Conservation (phyloP, 1,284 basidiomycete genomes). For the Meira miltonrushii region DNA sequence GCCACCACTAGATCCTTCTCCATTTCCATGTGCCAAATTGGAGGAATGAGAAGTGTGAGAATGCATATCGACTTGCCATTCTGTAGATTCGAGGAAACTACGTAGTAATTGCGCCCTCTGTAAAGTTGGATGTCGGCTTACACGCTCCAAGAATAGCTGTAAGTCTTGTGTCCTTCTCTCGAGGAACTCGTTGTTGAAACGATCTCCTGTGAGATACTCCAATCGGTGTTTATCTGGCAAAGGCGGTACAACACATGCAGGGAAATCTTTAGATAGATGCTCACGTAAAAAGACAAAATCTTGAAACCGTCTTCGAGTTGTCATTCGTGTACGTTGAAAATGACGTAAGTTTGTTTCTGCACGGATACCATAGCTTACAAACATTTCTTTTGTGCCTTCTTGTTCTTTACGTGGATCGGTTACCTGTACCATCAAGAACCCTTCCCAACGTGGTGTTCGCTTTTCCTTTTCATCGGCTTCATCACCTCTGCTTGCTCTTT, state of each 20-base stretch:
- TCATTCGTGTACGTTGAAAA: slow-evolving; percentile 62
- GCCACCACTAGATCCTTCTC: slow-evolving; percentile 15
- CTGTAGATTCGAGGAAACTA: slow-evolving; percentile 88
- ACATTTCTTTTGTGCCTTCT: slow-evolving; percentile 81
- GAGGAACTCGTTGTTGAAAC: slow-evolving; percentile 94
- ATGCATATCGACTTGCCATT: slow-evolving; percentile 63
- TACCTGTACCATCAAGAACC: slow-evolving; percentile 62
- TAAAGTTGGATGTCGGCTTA: slow-evolving; percentile 88
- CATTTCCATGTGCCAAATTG: slow-evolving; percentile 14
- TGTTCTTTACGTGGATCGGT: slow-evolving; percentile 91
- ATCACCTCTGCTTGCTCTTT: slow-evolving; percentile 4
- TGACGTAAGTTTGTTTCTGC: slow-evolving; percentile 79
- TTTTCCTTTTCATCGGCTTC: slow-evolving; percentile 8
- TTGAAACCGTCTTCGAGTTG: slow-evolving; percentile 80
- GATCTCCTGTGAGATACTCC: slow-evolving; percentile 84
- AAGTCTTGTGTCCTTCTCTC: slow-evolving; percentile 82
- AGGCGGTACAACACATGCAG: slow-evolving; percentile 90
- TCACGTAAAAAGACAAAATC: slow-evolving; percentile 93
- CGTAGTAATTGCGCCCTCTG: slow-evolving; percentile 81
- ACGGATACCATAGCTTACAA: slow-evolving; percentile 86
- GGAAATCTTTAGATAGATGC: slow-evolving; percentile 83
- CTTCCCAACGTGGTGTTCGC: slow-evolving; percentile 26
- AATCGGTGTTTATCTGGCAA: slow-evolving; percentile 88
- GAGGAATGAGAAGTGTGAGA: slow-evolving; percentile 29
- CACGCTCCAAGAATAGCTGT: slow-evolving; percentile 82